Base-by-base conservation (phyloP, 2,329 filamentous ascomycete species). In the Fusarium anthophilum region DNA sequence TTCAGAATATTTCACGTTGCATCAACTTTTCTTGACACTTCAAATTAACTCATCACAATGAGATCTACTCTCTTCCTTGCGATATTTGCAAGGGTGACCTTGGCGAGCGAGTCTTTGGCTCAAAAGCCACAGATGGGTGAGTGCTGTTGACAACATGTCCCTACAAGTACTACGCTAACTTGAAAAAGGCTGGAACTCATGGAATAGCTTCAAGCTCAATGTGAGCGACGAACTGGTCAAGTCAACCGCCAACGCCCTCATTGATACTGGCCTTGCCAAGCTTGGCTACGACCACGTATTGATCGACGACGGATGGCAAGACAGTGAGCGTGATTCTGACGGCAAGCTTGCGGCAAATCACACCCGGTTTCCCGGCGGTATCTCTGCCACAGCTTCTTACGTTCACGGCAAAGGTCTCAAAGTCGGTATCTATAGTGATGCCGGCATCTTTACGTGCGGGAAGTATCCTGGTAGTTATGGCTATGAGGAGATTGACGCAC, bases 91-190 rank as follows among this genome's bases (percentile, higher is more conserved):
- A 48, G 8, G 26, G 13, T 22, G 13, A 14, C 20, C 26, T n/a
- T 48, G 13, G 45, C 45, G 13, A 4, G 13, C 13, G n/a, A 30
- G 18, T 0, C 10, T 3, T 15, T 48, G 45, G 45, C 45, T 7
- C 45, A 48, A 6, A 48, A 48, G 45, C 45, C 45, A 8, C 45
- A 48, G 7, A 48, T 48, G 45, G 45, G 45, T 48, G 9, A 48
- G 26, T 30, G 4, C 8, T 17, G 32, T 41, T 9, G 8, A 41
- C 0, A 4, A 5, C 6, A 15, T 15, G 13, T 4, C 8, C 32
- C 32, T 35, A 8, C 6, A 11, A 28, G 14, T 17, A 8, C 18
- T 12, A 1, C 30, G 9, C 26, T 48, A 14, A 48, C 20, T 14
- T 12, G 13, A 30, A 6, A 28, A 30, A 48, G 45, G 45, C 45